Base-by-base conservation (phyloP, 2,329 filamentous ascomycete species). In the Acephala macrosclerotiorum region DNA sequence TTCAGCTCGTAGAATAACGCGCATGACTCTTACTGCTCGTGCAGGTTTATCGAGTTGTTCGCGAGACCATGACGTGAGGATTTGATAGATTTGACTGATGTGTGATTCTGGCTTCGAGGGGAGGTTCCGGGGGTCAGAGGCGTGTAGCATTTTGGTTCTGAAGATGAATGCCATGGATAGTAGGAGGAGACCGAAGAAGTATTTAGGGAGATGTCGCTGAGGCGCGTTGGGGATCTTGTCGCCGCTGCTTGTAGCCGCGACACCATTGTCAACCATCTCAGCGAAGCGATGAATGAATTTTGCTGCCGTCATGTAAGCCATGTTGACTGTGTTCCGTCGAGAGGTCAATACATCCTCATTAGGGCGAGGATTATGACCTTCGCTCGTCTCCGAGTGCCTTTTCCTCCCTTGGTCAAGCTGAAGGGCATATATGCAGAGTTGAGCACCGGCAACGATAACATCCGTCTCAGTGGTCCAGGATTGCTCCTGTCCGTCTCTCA, bases 401-500 rank as follows among this genome's bases (percentile, higher is more conserved):
- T 25, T 49, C 45, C n/a, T 49, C n/a, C 20, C 33, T 33, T 58
- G 55, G 42, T 66, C 61, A 6, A 68, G 51, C 11, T 66, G 64
- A 36, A 64, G 45, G 6, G 60, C 56, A 36, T 63, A 64, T 9
- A 68, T 55, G 36, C 57, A 38, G 14, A 68, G 58, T 40, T 68
- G 66, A 1, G 60, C 56, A 3, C 66, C 66, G 6, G 64, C 40
- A 11, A 61, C 16, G 2, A 61, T 35, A 9, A 68, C 42, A n/a
- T 68, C 66, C 16, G 47, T 49, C 40, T 68, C 66, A 8, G 16
- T 16, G 7, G 45, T 64, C 64, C 66, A 68, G 4, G 35, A 29
- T 5, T 66, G 61, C 14, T 60, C 56, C 8, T 64, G 53, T 3
- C 25, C 45, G 36, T 66, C 61, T 16, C 57, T 40, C 12, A 64